A percentile compares a stretch with the other conserved stretches of the same genome.
These are phyloP conservation scores for Onygena corvina DNA, from an alignment of 2,329 filamentous ascomycete genomes.

Conservation along the genomic window DNA sequence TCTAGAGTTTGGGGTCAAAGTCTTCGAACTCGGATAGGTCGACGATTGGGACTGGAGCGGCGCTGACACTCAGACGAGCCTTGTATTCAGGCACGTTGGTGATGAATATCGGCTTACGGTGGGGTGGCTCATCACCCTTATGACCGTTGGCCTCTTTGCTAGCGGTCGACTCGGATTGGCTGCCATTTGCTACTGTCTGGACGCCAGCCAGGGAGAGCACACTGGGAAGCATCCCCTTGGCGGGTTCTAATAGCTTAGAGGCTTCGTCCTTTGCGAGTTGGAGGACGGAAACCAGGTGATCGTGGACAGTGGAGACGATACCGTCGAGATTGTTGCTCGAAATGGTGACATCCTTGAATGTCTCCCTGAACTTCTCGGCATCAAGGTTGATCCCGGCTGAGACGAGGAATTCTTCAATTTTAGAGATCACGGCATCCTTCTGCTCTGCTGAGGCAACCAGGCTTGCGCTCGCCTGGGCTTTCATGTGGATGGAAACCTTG, in stretches of 20 bases:
- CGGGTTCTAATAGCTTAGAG: slow-evolving; percentile 39
- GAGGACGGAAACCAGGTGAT: slow-evolving; percentile 40
- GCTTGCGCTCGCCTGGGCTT: slow-evolving; percentile 54
- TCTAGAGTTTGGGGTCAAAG: slow-evolving; percentile 64
- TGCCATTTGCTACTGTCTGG: slow-evolving; percentile 28
- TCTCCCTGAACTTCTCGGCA: slow-evolving; percentile 30
- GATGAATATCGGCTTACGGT: slow-evolving; percentile 48
- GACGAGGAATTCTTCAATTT: slow-evolving; percentile 37
- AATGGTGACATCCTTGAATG: slow-evolving; percentile 37
- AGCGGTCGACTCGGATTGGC: slow-evolving; percentile 21
- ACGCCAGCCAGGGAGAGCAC: slow-evolving; percentile 39
- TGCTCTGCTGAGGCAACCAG: slow-evolving; percentile 22
- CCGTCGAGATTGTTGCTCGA: slow-evolving; percentile 37
- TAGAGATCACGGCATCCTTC: slow-evolving; percentile 30
- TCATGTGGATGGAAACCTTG: slow-evolving; percentile 75
- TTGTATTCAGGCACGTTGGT: slow-evolving; percentile 72
- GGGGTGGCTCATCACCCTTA: slow-evolving; percentile 23
- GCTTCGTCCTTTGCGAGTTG: slow-evolving; percentile 41
- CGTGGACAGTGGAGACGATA: slow-evolving; percentile 41
- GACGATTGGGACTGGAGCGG: slow-evolving; percentile 58
- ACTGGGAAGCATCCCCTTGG: slow-evolving; percentile 38
- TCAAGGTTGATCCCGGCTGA: slow-evolving; percentile 38
- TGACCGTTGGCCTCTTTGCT: slow-evolving; percentile 26
- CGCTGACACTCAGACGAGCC: slow-evolving; percentile 58
- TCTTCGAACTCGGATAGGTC: slow-evolving; percentile 81